A percentile compares a stretch with the other conserved stretches of the same genome.
phyloP scores from a whole-genome alignment of 768 basidiomycete genomes.

The Pisolithus orientalis region DNA sequence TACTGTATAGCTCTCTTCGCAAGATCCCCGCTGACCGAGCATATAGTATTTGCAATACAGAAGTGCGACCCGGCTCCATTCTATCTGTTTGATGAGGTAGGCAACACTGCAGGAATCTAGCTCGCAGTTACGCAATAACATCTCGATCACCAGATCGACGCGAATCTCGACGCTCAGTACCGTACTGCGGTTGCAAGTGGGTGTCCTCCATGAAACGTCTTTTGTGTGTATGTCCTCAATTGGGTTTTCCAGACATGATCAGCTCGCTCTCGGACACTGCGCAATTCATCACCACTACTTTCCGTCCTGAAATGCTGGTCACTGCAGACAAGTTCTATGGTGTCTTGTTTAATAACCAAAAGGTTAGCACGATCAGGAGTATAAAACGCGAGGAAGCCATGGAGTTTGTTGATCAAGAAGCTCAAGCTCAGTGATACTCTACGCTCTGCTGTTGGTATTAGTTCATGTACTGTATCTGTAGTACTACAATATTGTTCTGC shows the following conservation, averaged over 20 bases:
- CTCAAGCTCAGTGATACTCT: constrained; percentile 37
- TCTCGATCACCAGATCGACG: constrained; percentile 65
- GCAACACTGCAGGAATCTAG: neutral
- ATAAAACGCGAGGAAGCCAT: constrained; percentile 89
- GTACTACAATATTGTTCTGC: constrained; percentile 15
- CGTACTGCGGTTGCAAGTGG: constrained; percentile 92
- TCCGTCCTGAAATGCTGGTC: constrained; percentile 94
- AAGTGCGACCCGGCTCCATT: constrained; percentile 99
- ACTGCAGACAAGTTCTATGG: constrained; percentile 97
- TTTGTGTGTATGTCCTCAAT: neutral
- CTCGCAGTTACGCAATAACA: neutral
- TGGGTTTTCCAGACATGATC: constrained; percentile 58
- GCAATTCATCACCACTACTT: constrained; percentile 98
- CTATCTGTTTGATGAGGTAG: constrained; percentile 95
- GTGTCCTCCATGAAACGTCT: constrained; percentile 18
- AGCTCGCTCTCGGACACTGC: constrained; percentile 80
- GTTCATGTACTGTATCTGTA: neutral
- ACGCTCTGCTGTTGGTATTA: neutral
- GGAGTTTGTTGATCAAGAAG: constrained; percentile 88
- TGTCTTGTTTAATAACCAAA: constrained; percentile 92
- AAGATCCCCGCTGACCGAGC: constrained; percentile 2
- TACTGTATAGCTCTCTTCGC: constrained; percentile 22
- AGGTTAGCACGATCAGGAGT: constrained; percentile 81
- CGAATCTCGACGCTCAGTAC: constrained; percentile 95
- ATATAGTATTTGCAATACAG: constrained; percentile 91